A percentile compares a stretch with the other conserved stretches of the same genome.
Conservation (phyloP, 768 basidiomycete species). For the Macrolepiota albuminosa region DNA sequence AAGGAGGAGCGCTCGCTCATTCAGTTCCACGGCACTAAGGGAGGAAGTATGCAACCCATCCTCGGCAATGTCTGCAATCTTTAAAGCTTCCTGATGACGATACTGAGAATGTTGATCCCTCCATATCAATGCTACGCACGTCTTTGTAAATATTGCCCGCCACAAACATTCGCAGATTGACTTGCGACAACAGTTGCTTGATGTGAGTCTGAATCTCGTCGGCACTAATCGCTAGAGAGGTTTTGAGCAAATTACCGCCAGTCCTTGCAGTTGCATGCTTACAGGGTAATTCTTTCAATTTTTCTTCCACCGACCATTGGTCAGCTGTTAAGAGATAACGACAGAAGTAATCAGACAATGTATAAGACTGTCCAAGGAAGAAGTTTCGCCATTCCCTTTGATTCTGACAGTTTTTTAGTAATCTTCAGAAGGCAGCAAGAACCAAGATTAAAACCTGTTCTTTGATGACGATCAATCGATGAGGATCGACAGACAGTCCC, state of each 20-base stretch:
- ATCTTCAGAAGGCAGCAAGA: background rate
- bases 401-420: constrained; percentile 38
- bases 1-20: constrained; percentile 57
- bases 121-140: constrained; percentile 37
- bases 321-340: constrained; percentile 66
- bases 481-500: constrained; percentile 56
- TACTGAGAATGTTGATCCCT: background rate
- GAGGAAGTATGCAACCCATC: constrained; percentile 51
- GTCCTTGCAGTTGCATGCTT: constrained; percentile 22
- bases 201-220: constrained; percentile 68
- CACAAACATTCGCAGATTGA: constrained; percentile 70
- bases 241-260: background rate
- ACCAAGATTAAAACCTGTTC: constrained; percentile 55
- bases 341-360: constrained; percentile 71
- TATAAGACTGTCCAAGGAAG: constrained; percentile 78
- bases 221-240: constrained; percentile 54
- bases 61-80: constrained; percentile 70
- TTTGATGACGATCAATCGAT: constrained; percentile 75
- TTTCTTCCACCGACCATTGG: constrained; percentile 76
- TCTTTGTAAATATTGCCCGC: constrained; percentile 84
- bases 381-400: constrained; percentile 83
- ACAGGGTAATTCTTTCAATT: constrained; percentile 72
- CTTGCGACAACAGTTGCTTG: constrained; percentile 50
- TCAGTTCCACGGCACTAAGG: constrained; percentile 50
- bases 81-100: constrained; percentile 62